These are phyloP conservation scores for Phialophora expanda DNA, from an alignment of 2,329 filamentous ascomycete genomes.

Conservation along the genomic window DNA sequence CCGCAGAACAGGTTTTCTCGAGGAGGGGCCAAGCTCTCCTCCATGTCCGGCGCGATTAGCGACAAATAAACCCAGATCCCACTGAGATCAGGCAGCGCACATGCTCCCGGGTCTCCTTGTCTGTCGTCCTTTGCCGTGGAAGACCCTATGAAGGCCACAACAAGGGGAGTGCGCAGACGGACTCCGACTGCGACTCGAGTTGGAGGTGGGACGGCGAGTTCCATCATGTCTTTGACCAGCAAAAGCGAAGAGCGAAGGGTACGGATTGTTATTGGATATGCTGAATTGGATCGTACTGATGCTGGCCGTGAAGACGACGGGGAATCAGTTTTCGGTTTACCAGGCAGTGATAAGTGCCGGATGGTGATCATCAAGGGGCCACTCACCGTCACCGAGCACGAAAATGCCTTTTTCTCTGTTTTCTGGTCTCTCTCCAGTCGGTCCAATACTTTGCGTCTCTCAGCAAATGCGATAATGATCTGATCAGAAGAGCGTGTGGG, in stretches of 20 bases:
- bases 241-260: background rate
- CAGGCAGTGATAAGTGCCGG: background rate
- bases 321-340: background rate
- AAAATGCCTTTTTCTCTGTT: too few species aligned
- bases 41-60: constrained; percentile 33
- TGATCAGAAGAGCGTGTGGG: background rate
- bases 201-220: constrained; percentile 34
- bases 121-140: constrained; percentile 1
- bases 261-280: background rate
- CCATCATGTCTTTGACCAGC: constrained; percentile 21
- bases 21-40: constrained; percentile 31
- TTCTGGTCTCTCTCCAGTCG: background rate
- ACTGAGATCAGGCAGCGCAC: constrained; percentile 22
- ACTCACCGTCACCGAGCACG: background rate
- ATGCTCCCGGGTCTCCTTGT: constrained; percentile 13
- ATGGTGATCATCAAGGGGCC: background rate
- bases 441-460: background rate
- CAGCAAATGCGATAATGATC: background rate
- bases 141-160: constrained; percentile 29
- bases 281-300: background rate
- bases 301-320: background rate
- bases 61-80: constrained; percentile 38
- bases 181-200: constrained; percentile 31
- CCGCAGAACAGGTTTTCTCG: constrained; percentile 36
- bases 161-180: constrained; percentile 25